Conservation (phyloP, 345 rosid species). For the Pugionium cornutum region DNA sequence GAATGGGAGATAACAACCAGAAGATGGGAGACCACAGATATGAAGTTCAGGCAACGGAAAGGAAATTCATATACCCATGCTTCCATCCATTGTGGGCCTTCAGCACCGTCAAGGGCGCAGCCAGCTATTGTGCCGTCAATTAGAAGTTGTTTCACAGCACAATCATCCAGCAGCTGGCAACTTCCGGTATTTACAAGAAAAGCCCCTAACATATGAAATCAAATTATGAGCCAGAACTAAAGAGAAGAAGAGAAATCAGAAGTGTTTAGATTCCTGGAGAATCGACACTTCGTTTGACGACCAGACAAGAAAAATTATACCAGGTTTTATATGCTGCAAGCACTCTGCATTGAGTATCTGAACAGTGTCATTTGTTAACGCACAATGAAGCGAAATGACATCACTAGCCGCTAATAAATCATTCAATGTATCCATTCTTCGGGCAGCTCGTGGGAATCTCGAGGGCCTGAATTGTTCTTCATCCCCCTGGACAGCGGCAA, state of each 20-base stretch:
- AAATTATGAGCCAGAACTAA: not conserved
- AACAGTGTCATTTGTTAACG: slow-evolving; percentile 82
- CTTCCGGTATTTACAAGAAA: slow-evolving; percentile 97
- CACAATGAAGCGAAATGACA: slow-evolving; percentile 90
- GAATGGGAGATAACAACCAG: not conserved
- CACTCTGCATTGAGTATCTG: slow-evolving; percentile 93
- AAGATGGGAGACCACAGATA: not conserved
- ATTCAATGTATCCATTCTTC: slow-evolving; percentile 95
- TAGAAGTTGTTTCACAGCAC: slow-evolving; percentile 86
- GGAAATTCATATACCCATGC: slow-evolving; percentile 83
- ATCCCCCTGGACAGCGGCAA: slow-evolving; percentile 54
- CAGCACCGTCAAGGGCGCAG: slow-evolving; percentile 97
- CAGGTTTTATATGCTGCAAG: slow-evolving; percentile 95
- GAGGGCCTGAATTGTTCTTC: slow-evolving; percentile 57
- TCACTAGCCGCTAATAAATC: slow-evolving; percentile 97
- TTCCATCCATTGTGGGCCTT: slow-evolving; percentile 99
- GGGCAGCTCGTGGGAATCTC: slow-evolving; percentile 87
- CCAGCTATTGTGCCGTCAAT: slow-evolving; percentile 97
- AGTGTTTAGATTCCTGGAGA: not conserved
- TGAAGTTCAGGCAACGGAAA: slow-evolving; percentile 1
- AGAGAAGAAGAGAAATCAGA: slow-evolving; percentile 20
- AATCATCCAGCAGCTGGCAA: slow-evolving; percentile 92
- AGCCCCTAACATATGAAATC: slow-evolving; percentile 57
- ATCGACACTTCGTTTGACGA: not conserved
- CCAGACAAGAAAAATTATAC: slow-evolving; percentile 40